A percentile compares a stretch with the other conserved stretches of the same genome.
Conservation (phyloP, 371 early-diverging fungal genomes). For the Synchytrium microbalum region DNA sequence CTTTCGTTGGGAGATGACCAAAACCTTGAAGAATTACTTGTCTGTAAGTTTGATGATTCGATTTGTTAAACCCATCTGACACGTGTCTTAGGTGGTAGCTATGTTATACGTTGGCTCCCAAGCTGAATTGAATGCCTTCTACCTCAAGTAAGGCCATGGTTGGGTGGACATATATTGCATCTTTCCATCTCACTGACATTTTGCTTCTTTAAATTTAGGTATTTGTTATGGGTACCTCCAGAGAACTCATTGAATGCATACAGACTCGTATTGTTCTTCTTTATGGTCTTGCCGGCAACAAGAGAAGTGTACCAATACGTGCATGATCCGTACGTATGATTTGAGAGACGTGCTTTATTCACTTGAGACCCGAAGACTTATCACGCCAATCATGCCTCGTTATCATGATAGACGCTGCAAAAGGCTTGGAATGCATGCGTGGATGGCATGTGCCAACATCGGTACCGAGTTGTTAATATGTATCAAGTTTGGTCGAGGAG, state of each 20-base stretch:
- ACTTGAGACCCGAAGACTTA: neutral
- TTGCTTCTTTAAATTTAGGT: conserved; percentile 70
- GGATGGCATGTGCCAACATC: conserved; percentile 81
- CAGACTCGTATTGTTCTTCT: conserved; percentile 70
- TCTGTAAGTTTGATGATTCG: conserved; percentile 39
- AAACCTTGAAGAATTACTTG: conserved; percentile 67
- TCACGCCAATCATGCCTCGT: conserved; percentile 5
- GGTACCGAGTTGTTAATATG: conserved; percentile 82
- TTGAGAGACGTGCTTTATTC: neutral
- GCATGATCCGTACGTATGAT: conserved; percentile 48
- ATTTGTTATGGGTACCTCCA: conserved; percentile 88
- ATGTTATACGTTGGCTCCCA: neutral
- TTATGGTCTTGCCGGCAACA: conserved; percentile 77
- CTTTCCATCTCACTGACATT: neutral
- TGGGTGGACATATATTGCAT: too few species aligned
- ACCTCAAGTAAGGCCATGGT: neutral
- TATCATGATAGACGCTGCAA: conserved; percentile 29
- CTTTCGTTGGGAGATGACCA: conserved; percentile 81
- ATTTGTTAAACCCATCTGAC: too few species aligned
- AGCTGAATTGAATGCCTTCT: neutral
- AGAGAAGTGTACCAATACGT: conserved; percentile 89
- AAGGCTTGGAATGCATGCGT: conserved; percentile 54
- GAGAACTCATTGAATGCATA: conserved; percentile 73
- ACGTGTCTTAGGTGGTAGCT: neutral
- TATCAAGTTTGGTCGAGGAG: conserved; percentile 79